phyloP scores from a whole-genome alignment of 2,329 filamentous ascomycete genomes.

The Trichoderma semiorbis region DNA sequence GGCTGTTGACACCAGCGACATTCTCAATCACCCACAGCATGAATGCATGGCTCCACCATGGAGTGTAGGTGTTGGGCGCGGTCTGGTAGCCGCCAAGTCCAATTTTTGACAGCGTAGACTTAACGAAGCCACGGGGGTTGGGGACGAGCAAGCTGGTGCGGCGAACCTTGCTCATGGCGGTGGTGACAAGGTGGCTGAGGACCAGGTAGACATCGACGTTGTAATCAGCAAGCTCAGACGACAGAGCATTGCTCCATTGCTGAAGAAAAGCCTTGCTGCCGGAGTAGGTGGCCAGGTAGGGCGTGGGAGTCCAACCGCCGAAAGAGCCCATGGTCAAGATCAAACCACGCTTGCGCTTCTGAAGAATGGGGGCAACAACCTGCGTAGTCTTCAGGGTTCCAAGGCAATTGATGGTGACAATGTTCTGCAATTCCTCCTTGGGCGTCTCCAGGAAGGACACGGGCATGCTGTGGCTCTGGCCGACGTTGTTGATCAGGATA shows the following conservation, averaged over 20 bases:
- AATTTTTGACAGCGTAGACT: constrained; percentile 72
- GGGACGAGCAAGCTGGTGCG: constrained; percentile 75
- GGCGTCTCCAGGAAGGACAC: constrained; percentile 81
- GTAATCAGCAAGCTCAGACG: constrained; percentile 73
- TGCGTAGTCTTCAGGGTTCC: constrained; percentile 87
- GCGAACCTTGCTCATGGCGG: constrained; percentile 95
- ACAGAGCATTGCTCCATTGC: constrained; percentile 87
- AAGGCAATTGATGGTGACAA: constrained; percentile 92
- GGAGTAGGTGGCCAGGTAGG: constrained; percentile 91
- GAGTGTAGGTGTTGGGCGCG: constrained; percentile 80
- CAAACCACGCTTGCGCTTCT: constrained; percentile 77
- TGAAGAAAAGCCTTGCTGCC: constrained; percentile 98
- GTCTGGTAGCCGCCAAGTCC: constrained; percentile 76
- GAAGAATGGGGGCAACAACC: constrained; percentile 79
- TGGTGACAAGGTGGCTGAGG: constrained; percentile 88
- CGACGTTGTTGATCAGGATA: constrained; percentile 95
- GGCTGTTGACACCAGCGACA: constrained; percentile 49
- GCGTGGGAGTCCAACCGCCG: constrained; percentile 86
- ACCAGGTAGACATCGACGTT: constrained; percentile 89
- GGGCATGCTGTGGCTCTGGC: constrained; percentile 88
- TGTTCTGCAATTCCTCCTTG: constrained; percentile 76
- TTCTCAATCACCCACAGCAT: constrained; percentile 79
- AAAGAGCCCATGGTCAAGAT: constrained; percentile 98
- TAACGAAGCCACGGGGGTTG: constrained; percentile 77
- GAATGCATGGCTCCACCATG: constrained; percentile 87